Base-by-base conservation (phyloP, 306 rosid genomes). In the Trifolium subterraneum region DNA sequence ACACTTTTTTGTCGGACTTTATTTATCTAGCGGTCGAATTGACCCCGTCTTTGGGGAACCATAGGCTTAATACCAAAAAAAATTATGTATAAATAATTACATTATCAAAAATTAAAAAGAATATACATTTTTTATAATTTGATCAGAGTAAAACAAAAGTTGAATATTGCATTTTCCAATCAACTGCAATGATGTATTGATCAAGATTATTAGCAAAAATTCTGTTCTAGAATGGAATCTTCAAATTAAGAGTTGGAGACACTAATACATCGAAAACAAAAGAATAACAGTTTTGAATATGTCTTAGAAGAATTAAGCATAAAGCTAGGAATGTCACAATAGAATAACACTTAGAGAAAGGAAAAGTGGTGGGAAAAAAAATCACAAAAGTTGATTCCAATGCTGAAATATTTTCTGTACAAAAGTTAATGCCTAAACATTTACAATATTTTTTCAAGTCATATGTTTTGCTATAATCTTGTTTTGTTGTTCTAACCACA, bases 401-500 rank as follows among this genome's bases (percentile, higher is more conserved):
- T 77, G 55, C 19, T 42, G 8, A 56, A 76, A 68, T 13, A 14
- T 29, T 14, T 74, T 38, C 22, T 44, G 4, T 29, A 50, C 79
- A 79, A 47, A 73, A 59, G 22, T 74, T 58, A 25, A 22, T 38
- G 27, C 44, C 61, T 14, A 3, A n/a, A 62, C 15, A 68, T 45
- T 14, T 65, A 19, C 36, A 75, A 75, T 4, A 20, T 7, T 22
- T 44, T 23, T 59, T 87, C 78, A 86, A 45, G 41, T 44, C 78
- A 75, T 20, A 74, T 76, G 74, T 75, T 87, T 91, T 3, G 88
- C 86, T 31, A 94, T 94, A 59, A 94, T 91, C 90, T 79, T 94
- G 67, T 78, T 86, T 71, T 94, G 97, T 6, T 86, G 86, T 84
- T 91, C 97, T 75, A 79, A 81, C 97, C 97, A 91, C 11, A 77